Evolutionary conservation across 345 rosid genomes (phyloP), one percentile per base, ranked within the genome.

Genomic region (Brassica carinata): DNA sequence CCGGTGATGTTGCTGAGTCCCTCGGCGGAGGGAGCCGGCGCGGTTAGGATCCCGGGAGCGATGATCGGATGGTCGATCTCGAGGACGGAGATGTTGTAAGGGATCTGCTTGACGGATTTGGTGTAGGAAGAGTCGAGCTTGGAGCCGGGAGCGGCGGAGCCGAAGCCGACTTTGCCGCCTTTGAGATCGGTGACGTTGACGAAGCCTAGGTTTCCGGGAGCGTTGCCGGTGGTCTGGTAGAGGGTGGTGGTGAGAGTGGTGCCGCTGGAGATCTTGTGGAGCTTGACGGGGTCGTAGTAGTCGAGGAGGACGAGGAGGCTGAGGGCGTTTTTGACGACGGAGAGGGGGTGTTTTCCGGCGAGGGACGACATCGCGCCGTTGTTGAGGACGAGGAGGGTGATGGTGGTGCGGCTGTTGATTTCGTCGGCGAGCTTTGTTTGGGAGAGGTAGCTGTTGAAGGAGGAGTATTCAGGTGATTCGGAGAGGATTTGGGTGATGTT

Each of bases 211-310:
- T 87, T 89, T 1, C 98, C 98, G 8, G 94, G 90, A 77, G 96
- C 97, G 43, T 87, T 85, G 3, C 99, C 98, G 74, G 97, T 93
- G 75, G 99, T 90, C 79, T 92, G 99, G 83, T 91, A 96, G 5
- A 96, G 98, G 7, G 96, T 96, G 69, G 99, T 90, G 68, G 89
- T 68, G 82, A 95, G 89, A 11, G 88, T 84, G 58, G 93, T 80
- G 75, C 96, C 97, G 14, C 90, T 71, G 9, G 99, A 85, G 88
- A 93, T 86, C 80, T 86, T 69, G 78, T 93, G 98, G 78, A 96
- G 97, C 83, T 93, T 96, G 4, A 68, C 48, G 0, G 94, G 88
- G 82, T 90, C 97, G 80, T 80, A 96, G 88, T 89, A 93, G 71
- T 96, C 98, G 64, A 96, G 94, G 58, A 96, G 83, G 45, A 96